phyloP scores from a whole-genome alignment of 805 yeast species.

The Millerago galiae region DNA sequence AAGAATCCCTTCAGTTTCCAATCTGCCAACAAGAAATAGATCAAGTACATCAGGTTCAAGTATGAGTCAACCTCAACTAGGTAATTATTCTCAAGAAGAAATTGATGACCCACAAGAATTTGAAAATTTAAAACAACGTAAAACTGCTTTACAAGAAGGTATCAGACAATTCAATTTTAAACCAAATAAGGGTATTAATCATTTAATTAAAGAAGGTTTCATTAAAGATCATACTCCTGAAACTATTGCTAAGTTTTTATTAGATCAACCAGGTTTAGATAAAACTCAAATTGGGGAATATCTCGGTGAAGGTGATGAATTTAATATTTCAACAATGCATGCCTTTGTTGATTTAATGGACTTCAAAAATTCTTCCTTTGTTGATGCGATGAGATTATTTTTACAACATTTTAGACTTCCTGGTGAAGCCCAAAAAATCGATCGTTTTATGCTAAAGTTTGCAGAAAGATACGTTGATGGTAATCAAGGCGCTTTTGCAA shows the following conservation, averaged over 20 bases:
- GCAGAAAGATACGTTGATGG: constrained; percentile 89
- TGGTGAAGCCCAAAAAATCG: constrained; percentile 97
- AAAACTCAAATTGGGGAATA: constrained; percentile 84
- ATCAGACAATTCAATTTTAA: constrained; percentile 75
- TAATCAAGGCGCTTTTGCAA: constrained; percentile 81
- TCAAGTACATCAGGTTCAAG: constrained; percentile 23
- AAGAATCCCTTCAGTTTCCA: constrained; percentile 13
- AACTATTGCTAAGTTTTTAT: constrained; percentile 68
- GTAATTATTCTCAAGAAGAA: constrained; percentile 26
- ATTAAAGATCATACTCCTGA: constrained; percentile 53
- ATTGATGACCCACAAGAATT: constrained; percentile 77
- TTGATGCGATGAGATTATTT: constrained; percentile 78
- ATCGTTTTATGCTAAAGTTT: constrained; percentile 92
- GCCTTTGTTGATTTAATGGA: constrained; percentile 87
- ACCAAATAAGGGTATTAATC: constrained; percentile 73
- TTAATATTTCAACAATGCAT: constrained; percentile 80
- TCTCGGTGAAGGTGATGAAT: constrained; percentile 81
- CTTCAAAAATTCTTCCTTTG: constrained; percentile 61
- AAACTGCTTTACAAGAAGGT: constrained; percentile 75
- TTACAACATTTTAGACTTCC: constrained; percentile 90
- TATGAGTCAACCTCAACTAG: constrained; percentile 4
- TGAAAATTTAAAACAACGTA: constrained; percentile 75
- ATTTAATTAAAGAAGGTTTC: constrained; percentile 57
- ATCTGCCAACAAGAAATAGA: constrained; percentile 19
- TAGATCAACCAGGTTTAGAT: constrained; percentile 72